These are phyloP conservation scores for Gossypium sturtianum DNA, from an alignment of 345 rosid species.

Conservation along the genomic window DNA sequence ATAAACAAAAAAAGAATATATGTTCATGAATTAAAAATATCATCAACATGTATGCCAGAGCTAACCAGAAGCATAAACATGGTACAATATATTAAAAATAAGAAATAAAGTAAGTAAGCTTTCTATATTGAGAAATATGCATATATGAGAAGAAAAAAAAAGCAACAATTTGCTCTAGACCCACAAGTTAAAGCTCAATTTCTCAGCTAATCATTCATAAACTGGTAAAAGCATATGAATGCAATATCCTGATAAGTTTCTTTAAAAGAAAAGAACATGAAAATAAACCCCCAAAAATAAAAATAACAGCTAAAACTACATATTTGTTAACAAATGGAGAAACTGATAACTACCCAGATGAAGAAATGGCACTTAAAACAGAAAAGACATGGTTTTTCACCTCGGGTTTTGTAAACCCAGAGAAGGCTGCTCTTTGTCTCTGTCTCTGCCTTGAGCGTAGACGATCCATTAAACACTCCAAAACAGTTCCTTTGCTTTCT, in stretches of 20 bases:
- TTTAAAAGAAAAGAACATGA: not conserved
- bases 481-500: not conserved
- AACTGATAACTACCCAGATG: not conserved
- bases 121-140: too few species aligned
- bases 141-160: too few species aligned
- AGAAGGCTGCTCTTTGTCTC: not conserved
- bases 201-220: too few species aligned
- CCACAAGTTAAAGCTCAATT: too few species aligned
- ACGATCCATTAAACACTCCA: slow-evolving; percentile 6
- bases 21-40: too few species aligned
- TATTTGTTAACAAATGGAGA: not conserved
- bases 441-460: slow-evolving; percentile 3
- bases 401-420: slow-evolving; percentile 5
- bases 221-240: not conserved
- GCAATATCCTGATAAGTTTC: not conserved
- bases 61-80: too few species aligned
- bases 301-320: not conserved
- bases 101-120: too few species aligned
- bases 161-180: too few species aligned
- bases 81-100: too few species aligned
- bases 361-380: not conserved
- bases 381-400: not conserved
- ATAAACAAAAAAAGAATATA: too few species aligned
- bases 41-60: too few species aligned
- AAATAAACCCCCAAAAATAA: not conserved